Base-by-base conservation (phyloP, 371 early-diverging fungal genomes). In the Apophysomyces trapeziformis region DNA sequence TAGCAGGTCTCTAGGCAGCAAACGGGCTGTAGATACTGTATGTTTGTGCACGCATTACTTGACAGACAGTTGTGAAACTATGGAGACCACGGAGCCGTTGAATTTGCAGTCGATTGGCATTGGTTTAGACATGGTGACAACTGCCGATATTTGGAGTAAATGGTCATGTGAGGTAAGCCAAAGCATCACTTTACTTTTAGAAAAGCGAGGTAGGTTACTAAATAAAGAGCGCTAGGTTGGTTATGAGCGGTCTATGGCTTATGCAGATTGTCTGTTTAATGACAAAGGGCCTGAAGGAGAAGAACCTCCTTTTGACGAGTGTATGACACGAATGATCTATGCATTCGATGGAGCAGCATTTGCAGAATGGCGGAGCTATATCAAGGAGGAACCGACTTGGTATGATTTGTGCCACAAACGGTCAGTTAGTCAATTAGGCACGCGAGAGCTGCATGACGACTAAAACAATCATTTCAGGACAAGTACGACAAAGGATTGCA, bases 371-470 rank as follows among this genome's bases (percentile, higher is more conserved):
- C 54, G 54, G 54, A 50, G 54, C 5, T 50, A 21, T 21, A 50
- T 50, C 9, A 21, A 32, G 21, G 54, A 50, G 54, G 21, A 21
- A 21, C 54, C 54, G 21, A 21, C n/a, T 5, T 16, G 21, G 16
- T 4, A 21, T 16, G 54, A 50, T 9, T 50, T 50, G 21, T 50
- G 21, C 21, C 54, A 21, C 54, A 50, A 50, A 21, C 54, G 54
- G 54, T 50, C 21, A 50, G 21, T 50, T 21, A 7, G 21, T 21
- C 21, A 50, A 21, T 21, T 21, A 21, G 21, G 21, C 21, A 50
- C 54, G 54, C 54, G 8, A 50, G n/a, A 50, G 41, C 54, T 50
- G 54, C 54, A 50, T 50, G 54, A 50, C 8, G 8, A 21, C 54
- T 18, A 50, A 50, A 50, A 21, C 4, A 50, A 5, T 50, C 54